Conservation (phyloP, 495 filamentous ascomycete species). For the Penicillium dipodomyicola region DNA sequence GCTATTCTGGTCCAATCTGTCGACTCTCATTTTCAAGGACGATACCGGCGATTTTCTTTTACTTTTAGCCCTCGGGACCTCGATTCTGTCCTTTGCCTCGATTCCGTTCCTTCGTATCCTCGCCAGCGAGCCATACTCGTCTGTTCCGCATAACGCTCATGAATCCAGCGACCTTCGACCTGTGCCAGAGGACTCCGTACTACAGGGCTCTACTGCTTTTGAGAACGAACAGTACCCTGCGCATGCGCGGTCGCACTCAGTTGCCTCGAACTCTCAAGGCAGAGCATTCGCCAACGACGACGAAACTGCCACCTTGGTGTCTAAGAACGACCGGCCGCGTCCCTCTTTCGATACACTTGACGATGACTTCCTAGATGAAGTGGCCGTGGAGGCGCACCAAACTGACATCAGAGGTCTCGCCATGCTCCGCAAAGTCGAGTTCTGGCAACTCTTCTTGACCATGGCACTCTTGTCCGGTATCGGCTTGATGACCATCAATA, state of each 20-base stretch:
- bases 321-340: slow-evolving; percentile 45
- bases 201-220: slow-evolving; percentile 47
- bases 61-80: slow-evolving; percentile 78
- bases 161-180: slow-evolving; percentile 54
- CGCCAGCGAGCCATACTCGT: slow-evolving; percentile 59
- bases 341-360: slow-evolving; percentile 35
- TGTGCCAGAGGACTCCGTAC: slow-evolving; percentile 64
- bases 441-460: slow-evolving; percentile 84
- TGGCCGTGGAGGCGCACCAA: slow-evolving; percentile 57
- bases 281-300: slow-evolving; percentile 45
- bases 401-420: slow-evolving; percentile 86
- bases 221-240: slow-evolving; percentile 26
- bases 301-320: slow-evolving; percentile 84
- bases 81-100: slow-evolving; percentile 64
- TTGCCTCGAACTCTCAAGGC: slow-evolving; percentile 38
- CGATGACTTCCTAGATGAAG: slow-evolving; percentile 41
- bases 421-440: slow-evolving; percentile 72
- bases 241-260: slow-evolving; percentile 37
- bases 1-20: slow-evolving; percentile 86
- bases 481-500: slow-evolving; percentile 98
- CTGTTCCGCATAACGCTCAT: slow-evolving; percentile 49
- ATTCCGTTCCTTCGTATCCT: slow-evolving; percentile 81
- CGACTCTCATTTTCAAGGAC: slow-evolving; percentile 76
- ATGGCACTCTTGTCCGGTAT: slow-evolving; percentile 89
- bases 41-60: slow-evolving; percentile 78